A percentile compares a stretch with the other conserved stretches of the same genome.
Evolutionary conservation across 164 flowering plant genomes (phyloP).

Genomic region (Berberis thunbergii): DNA sequence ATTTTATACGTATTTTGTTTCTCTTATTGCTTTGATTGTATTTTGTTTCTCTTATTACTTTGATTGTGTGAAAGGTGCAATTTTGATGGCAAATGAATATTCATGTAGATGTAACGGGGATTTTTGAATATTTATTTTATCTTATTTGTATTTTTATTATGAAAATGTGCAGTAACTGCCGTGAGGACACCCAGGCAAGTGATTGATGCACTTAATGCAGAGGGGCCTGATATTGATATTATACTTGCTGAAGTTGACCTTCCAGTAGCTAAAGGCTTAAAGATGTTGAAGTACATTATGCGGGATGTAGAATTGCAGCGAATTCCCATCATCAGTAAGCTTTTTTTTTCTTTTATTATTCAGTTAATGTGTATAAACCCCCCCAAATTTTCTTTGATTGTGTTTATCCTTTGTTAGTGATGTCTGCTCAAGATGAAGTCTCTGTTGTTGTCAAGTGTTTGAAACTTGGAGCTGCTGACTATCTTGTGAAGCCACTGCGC

Average conservation of each 20-base stretch:
- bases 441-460: slow-evolving; percentile 90
- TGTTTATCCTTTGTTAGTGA: slow-evolving; percentile 46
- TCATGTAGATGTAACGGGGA: neutral
- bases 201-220: slow-evolving; percentile 94
- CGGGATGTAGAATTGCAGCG: slow-evolving; percentile 61
- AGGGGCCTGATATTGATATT: slow-evolving; percentile 88
- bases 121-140: neutral
- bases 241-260: slow-evolving; percentile 94
- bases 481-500: slow-evolving; percentile 94
- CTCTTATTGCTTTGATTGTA: too few species aligned
- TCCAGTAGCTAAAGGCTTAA: slow-evolving; percentile 85
- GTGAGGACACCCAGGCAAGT: slow-evolving; percentile 96
- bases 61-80: too few species aligned
- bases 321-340: slow-evolving; percentile 91
- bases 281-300: slow-evolving; percentile 82
- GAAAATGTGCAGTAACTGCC: slow-evolving; percentile 56
- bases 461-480: slow-evolving; percentile 96
- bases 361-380: neutral
- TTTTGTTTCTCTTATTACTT: too few species aligned
- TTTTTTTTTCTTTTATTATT: neutral
- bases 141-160: neutral
- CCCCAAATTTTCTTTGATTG: too few species aligned
- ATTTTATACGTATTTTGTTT: too few species aligned
- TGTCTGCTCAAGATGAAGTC: slow-evolving; percentile 96
- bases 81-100: neutral